Percentiles rank a stretch among this genome's conserved stretches.
Conservation (phyloP, 345 rosid species). For the Bruguiera parviflora region DNA sequence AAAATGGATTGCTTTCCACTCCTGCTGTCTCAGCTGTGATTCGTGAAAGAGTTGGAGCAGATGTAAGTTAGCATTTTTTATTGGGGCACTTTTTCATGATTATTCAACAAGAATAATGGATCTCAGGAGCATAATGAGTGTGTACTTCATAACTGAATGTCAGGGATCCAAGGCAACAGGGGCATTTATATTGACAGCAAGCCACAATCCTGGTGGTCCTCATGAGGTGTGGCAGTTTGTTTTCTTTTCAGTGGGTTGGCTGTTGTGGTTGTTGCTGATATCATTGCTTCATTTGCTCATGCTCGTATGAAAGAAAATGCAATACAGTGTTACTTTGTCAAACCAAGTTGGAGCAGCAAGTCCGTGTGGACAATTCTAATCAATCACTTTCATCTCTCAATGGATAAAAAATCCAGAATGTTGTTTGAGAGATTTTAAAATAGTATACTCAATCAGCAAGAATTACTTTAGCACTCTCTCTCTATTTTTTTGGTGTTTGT, state of each 20-base stretch:
- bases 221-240: slow-evolving; percentile 54
- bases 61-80: slow-evolving; percentile 53
- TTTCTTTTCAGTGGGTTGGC: background rate
- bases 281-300: background rate
- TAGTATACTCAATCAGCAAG: slow-evolving; percentile 1
- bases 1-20: slow-evolving; percentile 91
- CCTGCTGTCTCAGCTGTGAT: slow-evolving; percentile 99
- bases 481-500: background rate
- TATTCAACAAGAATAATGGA: background rate
- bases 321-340: background rate
- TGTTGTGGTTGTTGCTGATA: background rate
- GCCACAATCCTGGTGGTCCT: slow-evolving; percentile 99
- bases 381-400: background rate
- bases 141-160: slow-evolving; percentile 22
- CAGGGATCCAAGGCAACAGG: slow-evolving; percentile 97
- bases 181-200: slow-evolving; percentile 94
- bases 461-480: background rate
- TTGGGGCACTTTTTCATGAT: slow-evolving; percentile 5
- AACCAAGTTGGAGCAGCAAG: background rate
- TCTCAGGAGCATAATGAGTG: background rate
- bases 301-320: background rate
- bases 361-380: background rate
- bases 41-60: slow-evolving; percentile 84
- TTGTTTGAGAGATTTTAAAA: background rate
- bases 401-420: background rate